Evolutionary conservation across 768 basidiomycete species (phyloP).

Genomic region (Tricholoma saponaceum): DNA sequence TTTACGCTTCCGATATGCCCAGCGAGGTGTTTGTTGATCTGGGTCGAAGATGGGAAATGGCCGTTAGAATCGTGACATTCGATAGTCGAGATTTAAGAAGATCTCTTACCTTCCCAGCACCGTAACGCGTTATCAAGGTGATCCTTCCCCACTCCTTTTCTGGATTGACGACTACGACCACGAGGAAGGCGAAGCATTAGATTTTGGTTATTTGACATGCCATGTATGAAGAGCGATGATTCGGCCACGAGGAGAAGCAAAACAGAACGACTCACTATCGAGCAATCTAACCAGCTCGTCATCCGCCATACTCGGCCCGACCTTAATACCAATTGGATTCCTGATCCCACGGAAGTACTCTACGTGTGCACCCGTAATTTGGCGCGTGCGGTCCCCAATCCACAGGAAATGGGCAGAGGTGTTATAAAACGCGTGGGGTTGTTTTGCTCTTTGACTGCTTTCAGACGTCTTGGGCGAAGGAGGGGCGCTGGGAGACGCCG

Average conservation of each 20-base stretch:
- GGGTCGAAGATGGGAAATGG: neutral
- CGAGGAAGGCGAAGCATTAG: conserved; percentile 3
- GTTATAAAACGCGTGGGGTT: conserved; percentile 64
- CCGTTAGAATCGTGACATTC: conserved; percentile 3
- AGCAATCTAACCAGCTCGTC: conserved; percentile 77
- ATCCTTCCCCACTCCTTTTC: conserved; percentile 78
- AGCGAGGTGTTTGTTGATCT: conserved; percentile 76
- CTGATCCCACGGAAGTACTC: conserved; percentile 92
- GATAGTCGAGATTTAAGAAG: neutral
- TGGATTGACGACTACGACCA: conserved; percentile 75
- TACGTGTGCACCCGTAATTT: conserved; percentile 89
- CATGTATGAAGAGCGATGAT: neutral
- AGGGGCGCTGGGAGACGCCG: conserved; percentile 12
- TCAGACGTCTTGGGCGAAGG: conserved; percentile 8
- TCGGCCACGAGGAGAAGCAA: neutral
- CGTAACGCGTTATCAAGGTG: conserved; percentile 91
- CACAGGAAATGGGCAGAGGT: conserved; percentile 93
- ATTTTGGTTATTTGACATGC: neutral
- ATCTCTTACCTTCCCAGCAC: conserved; percentile 67
- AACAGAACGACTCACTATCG: conserved; percentile 50
- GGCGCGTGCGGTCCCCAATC: conserved; percentile 95
- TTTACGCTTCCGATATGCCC: conserved; percentile 82
- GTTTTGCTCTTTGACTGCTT: neutral
- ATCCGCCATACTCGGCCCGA: conserved; percentile 80
- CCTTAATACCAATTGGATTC: conserved; percentile 95